Conservation (phyloP, 352 stramenopile species). For the Salisapilia sapeloensis region DNA sequence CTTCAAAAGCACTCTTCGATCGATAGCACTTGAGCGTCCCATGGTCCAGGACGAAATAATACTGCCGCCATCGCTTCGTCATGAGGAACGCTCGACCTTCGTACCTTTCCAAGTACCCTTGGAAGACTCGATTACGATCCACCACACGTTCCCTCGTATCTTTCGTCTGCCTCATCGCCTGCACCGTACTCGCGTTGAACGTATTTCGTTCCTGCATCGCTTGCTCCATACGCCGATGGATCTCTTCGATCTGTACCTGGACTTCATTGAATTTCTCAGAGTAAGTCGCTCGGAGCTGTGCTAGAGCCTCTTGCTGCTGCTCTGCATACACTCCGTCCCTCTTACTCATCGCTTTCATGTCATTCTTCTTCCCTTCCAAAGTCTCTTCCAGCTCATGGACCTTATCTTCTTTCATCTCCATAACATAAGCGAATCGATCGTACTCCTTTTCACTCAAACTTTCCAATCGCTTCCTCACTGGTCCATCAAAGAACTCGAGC, state of each 20-base stretch:
- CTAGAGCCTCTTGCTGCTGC: constrained; percentile 28
- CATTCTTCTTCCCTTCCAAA: constrained; percentile 22
- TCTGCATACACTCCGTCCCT: constrained; percentile 23
- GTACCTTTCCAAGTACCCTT: constrained; percentile 57
- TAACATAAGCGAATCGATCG: constrained; percentile 32
- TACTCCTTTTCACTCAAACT: constrained; percentile 33
- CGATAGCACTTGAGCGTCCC: constrained; percentile 49
- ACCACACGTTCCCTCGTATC: constrained; percentile 58
- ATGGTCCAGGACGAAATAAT: constrained; percentile 58
- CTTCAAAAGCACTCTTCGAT: constrained; percentile 56
- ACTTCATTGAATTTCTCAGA: constrained; percentile 16
- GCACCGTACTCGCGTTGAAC: constrained; percentile 63
- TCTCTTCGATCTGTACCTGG: constrained; percentile 16
- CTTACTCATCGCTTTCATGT: constrained; percentile 24
- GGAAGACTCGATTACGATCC: constrained; percentile 40
- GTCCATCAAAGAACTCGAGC: constrained; percentile 34
- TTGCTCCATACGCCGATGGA: constrained; percentile 22
- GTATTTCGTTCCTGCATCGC: constrained; percentile 37
- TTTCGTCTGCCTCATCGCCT: constrained; percentile 52
- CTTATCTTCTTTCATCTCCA: constrained; percentile 23
- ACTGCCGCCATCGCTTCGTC: constrained; percentile 59
- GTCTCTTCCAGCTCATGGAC: constrained; percentile 28
- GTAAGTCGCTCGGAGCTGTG: constrained; percentile 7
- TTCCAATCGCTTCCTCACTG: constrained; percentile 26
- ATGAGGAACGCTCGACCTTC: constrained; percentile 34